These are phyloP conservation scores for Tetrapyrgos nigripes DNA, from an alignment of 1,284 basidiomycete species.

Conservation along the genomic window DNA sequence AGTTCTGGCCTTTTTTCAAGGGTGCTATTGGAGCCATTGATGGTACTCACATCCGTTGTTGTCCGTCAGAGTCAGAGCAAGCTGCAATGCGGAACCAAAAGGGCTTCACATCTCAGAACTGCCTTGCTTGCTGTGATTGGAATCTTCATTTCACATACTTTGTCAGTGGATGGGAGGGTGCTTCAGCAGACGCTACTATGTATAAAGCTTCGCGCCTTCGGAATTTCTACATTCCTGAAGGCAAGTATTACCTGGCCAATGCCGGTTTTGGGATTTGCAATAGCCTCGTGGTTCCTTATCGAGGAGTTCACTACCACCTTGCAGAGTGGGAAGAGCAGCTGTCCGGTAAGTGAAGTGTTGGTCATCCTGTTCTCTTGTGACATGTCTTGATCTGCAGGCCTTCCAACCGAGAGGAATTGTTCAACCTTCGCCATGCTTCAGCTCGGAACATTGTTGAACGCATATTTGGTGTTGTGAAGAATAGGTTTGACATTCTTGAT, in stretches of 20 bases:
- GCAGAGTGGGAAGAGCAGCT: constrained; percentile 38
- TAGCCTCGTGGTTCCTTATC: constrained; percentile 37
- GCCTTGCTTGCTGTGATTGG: constrained; percentile 33
- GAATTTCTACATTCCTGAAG: constrained; percentile 35
- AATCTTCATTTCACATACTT: constrained; percentile 34
- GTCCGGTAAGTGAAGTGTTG: not conserved
- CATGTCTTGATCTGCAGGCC: not conserved
- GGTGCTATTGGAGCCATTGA: constrained; percentile 11
- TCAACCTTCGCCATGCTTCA: constrained; percentile 12
- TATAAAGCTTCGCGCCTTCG: constrained; percentile 25
- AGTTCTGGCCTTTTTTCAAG: constrained; percentile 8
- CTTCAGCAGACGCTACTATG: constrained; percentile 31
- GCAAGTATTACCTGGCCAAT: constrained; percentile 45
- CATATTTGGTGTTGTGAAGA: not conserved
- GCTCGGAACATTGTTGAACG: not conserved
- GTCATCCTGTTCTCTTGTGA: not conserved
- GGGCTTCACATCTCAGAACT: constrained; percentile 33
- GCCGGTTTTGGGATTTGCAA: constrained; percentile 43
- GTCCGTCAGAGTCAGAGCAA: not conserved
- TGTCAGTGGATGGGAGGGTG: constrained; percentile 39
- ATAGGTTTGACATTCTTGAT: not conserved
- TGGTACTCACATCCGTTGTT: constrained; percentile 8
- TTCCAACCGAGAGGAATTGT: constrained; percentile 6
- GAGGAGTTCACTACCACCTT: constrained; percentile 36
- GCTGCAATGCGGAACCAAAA: constrained; percentile 30